Evolutionary conservation across 306 rosid genomes (phyloP).

Genomic region (Quercus suber): DNA sequence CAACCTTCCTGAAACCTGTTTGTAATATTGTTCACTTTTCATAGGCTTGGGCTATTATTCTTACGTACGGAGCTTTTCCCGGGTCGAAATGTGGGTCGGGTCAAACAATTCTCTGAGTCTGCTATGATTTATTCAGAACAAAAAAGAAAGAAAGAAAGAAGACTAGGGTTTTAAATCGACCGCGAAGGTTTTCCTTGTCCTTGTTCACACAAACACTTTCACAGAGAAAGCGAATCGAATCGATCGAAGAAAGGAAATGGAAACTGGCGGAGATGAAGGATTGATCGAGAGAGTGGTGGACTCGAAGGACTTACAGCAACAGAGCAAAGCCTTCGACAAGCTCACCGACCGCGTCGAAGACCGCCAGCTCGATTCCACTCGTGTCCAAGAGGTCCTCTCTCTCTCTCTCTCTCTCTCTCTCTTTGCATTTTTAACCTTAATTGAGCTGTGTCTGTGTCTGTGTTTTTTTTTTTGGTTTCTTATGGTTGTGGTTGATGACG

Average conservation of each 20-base stretch:
- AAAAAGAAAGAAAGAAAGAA: too few species aligned
- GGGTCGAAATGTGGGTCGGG: too few species aligned
- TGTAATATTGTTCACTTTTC: too few species aligned
- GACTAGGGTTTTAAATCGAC: too few species aligned
- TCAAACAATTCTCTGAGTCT: too few species aligned
- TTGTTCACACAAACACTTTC: neutral
- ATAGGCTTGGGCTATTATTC: too few species aligned
- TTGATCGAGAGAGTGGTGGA: conserved; percentile 55
- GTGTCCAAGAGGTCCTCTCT: conserved; percentile 72
- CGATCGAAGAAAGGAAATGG: conserved; percentile 41
- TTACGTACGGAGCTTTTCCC: too few species aligned
- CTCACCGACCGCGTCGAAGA: conserved; percentile 98
- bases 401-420: neutral
- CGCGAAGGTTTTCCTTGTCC: too few species aligned
- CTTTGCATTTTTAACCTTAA: neutral
- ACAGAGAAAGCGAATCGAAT: neutral
- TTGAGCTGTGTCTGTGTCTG: neutral
- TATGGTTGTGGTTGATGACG: neutral
- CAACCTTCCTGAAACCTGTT: too few species aligned
- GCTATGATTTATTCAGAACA: too few species aligned
- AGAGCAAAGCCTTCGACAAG: conserved; percentile 92
- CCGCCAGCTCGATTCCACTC: conserved; percentile 96
- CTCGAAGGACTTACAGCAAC: conserved; percentile 86
- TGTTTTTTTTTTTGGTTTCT: neutral
- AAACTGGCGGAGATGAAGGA: conserved; percentile 66